Evolutionary conservation across 768 basidiomycete genomes (phyloP).

Genomic region (Podaxis rugospora): DNA sequence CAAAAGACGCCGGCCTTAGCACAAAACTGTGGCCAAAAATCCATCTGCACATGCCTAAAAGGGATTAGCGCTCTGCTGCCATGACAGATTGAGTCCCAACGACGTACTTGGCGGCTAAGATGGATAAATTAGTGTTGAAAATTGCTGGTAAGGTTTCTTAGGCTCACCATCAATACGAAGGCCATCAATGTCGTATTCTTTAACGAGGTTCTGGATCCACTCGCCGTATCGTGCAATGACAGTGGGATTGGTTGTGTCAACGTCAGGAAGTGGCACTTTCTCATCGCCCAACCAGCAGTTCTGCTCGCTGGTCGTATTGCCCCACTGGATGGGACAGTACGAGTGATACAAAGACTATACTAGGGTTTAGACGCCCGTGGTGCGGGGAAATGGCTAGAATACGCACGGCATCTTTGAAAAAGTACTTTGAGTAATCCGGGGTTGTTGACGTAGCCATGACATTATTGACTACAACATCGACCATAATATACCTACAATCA

Average conservation of each 20-base stretch:
- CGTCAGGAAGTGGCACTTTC: conserved; percentile 68
- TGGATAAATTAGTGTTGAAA: conserved; percentile 28
- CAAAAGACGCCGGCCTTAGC: conserved; percentile 78
- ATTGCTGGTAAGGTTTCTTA: neutral
- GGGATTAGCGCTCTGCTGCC: conserved; percentile 1
- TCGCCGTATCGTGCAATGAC: conserved; percentile 59
- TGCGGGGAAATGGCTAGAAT: neutral
- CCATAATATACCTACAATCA: conserved; percentile 64
- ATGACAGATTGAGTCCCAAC: neutral
- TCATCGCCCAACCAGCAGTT: conserved; percentile 82
- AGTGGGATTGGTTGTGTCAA: conserved; percentile 66
- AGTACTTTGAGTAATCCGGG: conserved; percentile 61
- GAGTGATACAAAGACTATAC: conserved; percentile 66
- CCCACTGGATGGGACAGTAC: conserved; percentile 72
- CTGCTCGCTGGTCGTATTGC: conserved; percentile 66
- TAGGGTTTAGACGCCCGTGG: conserved; percentile 4
- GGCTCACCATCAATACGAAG: conserved; percentile 71
- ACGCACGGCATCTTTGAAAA: conserved; percentile 61
- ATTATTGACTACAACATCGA: conserved; percentile 83
- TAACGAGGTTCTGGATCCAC: conserved; percentile 68
- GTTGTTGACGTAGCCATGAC: conserved; percentile 67
- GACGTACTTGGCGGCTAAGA: conserved; percentile 40
- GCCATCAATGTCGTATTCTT: conserved; percentile 77
- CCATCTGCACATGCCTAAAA: conserved; percentile 60
- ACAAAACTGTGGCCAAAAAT: conserved; percentile 78